Conservation (phyloP, 106 monocot species). For the Dendrobium chrysotoxum region DNA sequence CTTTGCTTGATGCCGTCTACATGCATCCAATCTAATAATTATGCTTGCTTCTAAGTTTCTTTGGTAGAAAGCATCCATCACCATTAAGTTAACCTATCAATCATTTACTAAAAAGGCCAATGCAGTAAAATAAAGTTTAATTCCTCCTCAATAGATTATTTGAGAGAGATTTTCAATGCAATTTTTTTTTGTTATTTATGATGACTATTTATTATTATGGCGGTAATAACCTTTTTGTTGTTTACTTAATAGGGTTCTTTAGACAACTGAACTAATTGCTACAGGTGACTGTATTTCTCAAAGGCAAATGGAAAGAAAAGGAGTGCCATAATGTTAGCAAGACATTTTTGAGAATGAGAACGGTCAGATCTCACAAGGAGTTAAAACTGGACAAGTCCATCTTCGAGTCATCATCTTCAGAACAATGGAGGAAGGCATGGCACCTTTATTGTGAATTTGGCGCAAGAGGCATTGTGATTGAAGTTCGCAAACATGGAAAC, state of each 20-base stretch:
- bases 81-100: too few relatives aligned
- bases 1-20: too few relatives aligned
- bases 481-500: slow-evolving; percentile 28
- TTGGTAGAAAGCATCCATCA: too few relatives aligned
- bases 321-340: slow-evolving; percentile 22
- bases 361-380: slow-evolving; percentile 60
- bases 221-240: not conserved
- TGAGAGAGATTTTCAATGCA: too few relatives aligned
- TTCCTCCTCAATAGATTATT: not conserved
- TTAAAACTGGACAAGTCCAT: slow-evolving; percentile 53
- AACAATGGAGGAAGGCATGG: slow-evolving; percentile 59
- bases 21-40: too few relatives aligned
- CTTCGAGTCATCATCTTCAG: slow-evolving; percentile 22
- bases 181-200: not conserved
- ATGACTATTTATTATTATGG: too few relatives aligned
- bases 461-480: slow-evolving; percentile 60
- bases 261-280: not conserved
- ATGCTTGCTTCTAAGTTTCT: too few relatives aligned
- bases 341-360: slow-evolving; percentile 51
- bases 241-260: not conserved
- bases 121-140: not conserved
- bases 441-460: slow-evolving; percentile 80
- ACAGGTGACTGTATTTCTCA: slow-evolving; percentile 75
- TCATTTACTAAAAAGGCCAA: too few relatives aligned
- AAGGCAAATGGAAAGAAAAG: slow-evolving; percentile 44